Conservation (phyloP, 2,329 filamentous ascomycete genomes). For the Pseudomassariella vexata region DNA sequence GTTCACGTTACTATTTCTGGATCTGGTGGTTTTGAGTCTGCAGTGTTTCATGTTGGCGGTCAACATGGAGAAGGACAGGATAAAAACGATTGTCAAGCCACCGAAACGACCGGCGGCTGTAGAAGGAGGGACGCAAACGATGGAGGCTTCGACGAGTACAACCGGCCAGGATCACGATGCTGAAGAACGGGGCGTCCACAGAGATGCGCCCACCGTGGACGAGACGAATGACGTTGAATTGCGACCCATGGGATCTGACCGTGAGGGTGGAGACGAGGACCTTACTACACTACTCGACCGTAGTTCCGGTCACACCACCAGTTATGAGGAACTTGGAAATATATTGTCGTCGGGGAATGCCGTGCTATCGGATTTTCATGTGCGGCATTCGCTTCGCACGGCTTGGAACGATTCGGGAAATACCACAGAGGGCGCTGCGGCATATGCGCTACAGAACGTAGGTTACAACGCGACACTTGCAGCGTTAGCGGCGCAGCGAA, state of each 20-base stretch:
- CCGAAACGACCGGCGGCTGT: constrained; percentile 16
- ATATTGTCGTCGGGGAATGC: constrained; percentile 50
- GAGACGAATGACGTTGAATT: constrained; percentile 41
- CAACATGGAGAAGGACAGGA: constrained; percentile 52
- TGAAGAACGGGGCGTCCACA: constrained; percentile 48
- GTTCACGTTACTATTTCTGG: constrained; percentile 48
- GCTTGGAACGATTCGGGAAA: constrained; percentile 36
- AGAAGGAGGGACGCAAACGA: constrained; percentile 16
- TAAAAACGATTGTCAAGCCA: constrained; percentile 42
- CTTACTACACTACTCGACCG: constrained; percentile 21
- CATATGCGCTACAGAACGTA: constrained; percentile 47
- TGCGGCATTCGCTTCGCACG: constrained; percentile 41
- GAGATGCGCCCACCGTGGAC: constrained; percentile 29
- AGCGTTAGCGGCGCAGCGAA: constrained; percentile 41
- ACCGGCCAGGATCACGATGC: constrained; percentile 45
- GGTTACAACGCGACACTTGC: constrained; percentile 49
- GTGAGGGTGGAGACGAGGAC: constrained; percentile 17
- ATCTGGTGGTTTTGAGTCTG: constrained; percentile 48
- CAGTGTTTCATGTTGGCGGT: constrained; percentile 62
- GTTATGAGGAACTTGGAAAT: constrained; percentile 28
- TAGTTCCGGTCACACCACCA: constrained; percentile 9
- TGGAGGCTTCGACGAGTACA: constrained; percentile 11
- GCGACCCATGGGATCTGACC: constrained; percentile 27
- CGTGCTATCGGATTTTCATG: constrained; percentile 46
- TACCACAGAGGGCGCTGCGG: constrained; percentile 35